Evolutionary conservation across 257 asterid species (phyloP), one percentile per base, ranked within the genome.

Genomic region (Solanum clarkiae): DNA sequence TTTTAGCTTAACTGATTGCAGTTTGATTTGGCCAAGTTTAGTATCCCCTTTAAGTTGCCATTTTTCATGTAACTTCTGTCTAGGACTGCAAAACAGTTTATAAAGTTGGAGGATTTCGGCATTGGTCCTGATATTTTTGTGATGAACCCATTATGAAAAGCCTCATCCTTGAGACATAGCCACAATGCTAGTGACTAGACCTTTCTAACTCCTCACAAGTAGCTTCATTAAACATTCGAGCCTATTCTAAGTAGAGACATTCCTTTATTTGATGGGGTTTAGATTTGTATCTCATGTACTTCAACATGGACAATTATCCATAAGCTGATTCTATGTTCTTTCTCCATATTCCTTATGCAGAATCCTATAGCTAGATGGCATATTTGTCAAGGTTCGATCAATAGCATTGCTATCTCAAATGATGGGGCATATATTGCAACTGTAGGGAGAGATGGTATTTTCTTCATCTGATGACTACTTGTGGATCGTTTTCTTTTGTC

Each of bases 361-460:
- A 95, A 96, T 90, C 99, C 99, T 75, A 90, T 95, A 87, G 98
- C 97, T 84, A 90, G 99, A 89, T 96, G 99, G 99, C 99, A 96
- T 88, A 90, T 96, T 88, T 94, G 98, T 86, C 99, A 95, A 91
- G 99, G 99, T 79, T 89, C 99, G 86, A 90, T 96, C 65, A 96
- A 96, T 84, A 92, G 93, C 91, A 88, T 92, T 80, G 92, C 98
- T 26, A 92, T 94, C 88, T 93, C 98, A 51, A 89, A 92, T 54
- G 98, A 92, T 85, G 98, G 98, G 84, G 92, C 93, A 63, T 92
- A 93, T 87, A 84, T 94, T 88, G 98, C 98, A 60, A 94, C 97
- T 57, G 96, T 94, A 49, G 98, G 98, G 86, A 93, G 98, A 91
- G 98, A 94, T 89, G 98, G 98, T 94, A 94, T 72, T 81, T 84